A percentile compares a stretch with the other conserved stretches of the same genome.
Conservation (phyloP, 257 asterid genomes). For the Gentiana macrophylla region DNA sequence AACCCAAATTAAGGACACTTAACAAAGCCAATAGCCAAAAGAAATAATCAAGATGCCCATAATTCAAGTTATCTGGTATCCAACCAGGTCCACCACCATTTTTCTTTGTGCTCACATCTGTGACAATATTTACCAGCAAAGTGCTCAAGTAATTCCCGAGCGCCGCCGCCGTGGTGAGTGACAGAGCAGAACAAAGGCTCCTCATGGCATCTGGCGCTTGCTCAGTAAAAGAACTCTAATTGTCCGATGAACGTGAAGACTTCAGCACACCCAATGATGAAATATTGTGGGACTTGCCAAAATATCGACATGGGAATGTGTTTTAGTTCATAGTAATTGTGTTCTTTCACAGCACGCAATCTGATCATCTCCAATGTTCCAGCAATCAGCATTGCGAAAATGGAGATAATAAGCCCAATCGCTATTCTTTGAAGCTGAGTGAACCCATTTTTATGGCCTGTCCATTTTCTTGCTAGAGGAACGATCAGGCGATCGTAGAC, state of each 20-base stretch:
- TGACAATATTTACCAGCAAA: slow-evolving; percentile 35
- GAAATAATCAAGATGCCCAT: slow-evolving; percentile 44
- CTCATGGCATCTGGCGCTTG: slow-evolving; percentile 69
- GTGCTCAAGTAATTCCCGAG: slow-evolving; percentile 51
- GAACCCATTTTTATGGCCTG: slow-evolving; percentile 51
- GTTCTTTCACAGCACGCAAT: slow-evolving; percentile 22
- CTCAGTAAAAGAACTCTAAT: slow-evolving; percentile 51
- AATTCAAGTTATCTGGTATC: slow-evolving; percentile 55
- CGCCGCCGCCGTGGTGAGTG: slow-evolving; percentile 51
- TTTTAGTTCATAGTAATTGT: slow-evolving; percentile 23
- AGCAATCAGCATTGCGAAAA: slow-evolving; percentile 40
- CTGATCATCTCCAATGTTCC: slow-evolving; percentile 36
- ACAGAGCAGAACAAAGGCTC: slow-evolving; percentile 46
- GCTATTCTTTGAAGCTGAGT: slow-evolving; percentile 64
- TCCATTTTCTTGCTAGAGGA: slow-evolving; percentile 32
- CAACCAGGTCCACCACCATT: slow-evolving; percentile 41
- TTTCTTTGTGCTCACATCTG: slow-evolving; percentile 22
- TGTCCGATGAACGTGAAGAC: slow-evolving; percentile 51
- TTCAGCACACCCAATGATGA: slow-evolving; percentile 60
- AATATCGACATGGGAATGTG: slow-evolving; percentile 43
- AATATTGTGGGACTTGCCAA: slow-evolving; percentile 66
- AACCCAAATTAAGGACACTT: slow-evolving; percentile 39
- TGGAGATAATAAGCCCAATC: slow-evolving; percentile 45
- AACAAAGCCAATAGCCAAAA: slow-evolving; percentile 59
- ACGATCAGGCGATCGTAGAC: slow-evolving; percentile 48